phyloP scores from a whole-genome alignment of 2,329 filamentous ascomycete species.

The Amesomyces nigricolor region DNA sequence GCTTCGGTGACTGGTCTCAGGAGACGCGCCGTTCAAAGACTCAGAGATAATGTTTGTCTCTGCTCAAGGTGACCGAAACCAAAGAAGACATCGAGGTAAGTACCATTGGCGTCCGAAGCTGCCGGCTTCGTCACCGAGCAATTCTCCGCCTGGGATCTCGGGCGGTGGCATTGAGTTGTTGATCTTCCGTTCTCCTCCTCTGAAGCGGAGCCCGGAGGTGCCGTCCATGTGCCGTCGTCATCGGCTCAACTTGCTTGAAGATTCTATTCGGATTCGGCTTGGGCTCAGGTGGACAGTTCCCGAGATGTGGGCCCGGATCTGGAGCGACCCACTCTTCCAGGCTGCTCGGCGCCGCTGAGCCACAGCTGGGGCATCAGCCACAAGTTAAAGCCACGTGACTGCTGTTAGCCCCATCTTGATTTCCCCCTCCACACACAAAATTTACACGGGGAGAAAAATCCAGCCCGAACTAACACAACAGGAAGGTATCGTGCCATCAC shows the following conservation, averaged over 20 bases:
- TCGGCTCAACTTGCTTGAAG: no score
- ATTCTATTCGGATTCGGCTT: no score
- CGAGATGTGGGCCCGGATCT: background rate
- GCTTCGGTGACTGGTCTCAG: no score
- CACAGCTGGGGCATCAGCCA: slow-evolving; percentile 16
- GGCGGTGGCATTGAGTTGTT: background rate
- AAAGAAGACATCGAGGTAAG: no score
- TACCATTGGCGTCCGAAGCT: no score
- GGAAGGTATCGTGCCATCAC: slow-evolving; percentile 31
- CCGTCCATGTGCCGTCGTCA: background rate
- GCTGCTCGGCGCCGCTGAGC: background rate
- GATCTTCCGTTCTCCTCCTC: background rate
- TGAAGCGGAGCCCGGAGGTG: background rate
- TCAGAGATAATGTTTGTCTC: no score
- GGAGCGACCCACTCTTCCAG: background rate
- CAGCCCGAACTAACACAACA: slow-evolving; percentile 26
- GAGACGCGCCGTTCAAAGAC: no score
- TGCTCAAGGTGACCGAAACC: no score
- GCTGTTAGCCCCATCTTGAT: slow-evolving; percentile 26
- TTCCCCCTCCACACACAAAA: slow-evolving; percentile 29
- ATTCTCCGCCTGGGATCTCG: no score
- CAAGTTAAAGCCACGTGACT: slow-evolving; percentile 24
- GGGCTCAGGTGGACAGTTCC: no score
- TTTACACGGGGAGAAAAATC: slow-evolving; percentile 25
- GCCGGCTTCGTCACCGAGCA: no score